Evolutionary conservation across 371 early-diverging fungal species (phyloP), one percentile per base, ranked within the genome.

Genomic region (Globomyces sp.): DNA sequence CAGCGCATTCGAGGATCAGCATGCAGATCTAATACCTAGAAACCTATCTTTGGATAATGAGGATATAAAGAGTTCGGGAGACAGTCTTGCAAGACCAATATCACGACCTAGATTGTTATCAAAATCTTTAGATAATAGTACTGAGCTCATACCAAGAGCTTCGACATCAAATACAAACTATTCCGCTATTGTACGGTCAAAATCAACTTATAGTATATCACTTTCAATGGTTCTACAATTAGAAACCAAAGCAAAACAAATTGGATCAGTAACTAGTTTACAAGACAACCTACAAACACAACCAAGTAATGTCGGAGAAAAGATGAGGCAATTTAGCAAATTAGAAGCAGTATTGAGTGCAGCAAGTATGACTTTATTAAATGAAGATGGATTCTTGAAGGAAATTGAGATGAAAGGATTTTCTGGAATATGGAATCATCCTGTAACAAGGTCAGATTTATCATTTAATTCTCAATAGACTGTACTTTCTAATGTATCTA

Each of bases 401-500:
- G 69, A 75, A 2, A 71, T 77, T n/a, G 72, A 68, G 37, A 42
- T 47, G 3, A 43, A 65, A 4, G 74, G 72, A 2, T 77, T 77
- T 63, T 48, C 71, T 1, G 74, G 75, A 1, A 44, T 77, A 4
- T 77, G 77, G 77, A 75, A 73, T 63, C 77, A 77, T 68, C 67
- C 72, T 2, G 66, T 76, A 11, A 67, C 77, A 13, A 13, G 76
- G 76, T 75, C 48, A 9, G 57, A 24, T 24, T 24, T 24, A 24
- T 24, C 24, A 24, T 9, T 6, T 55, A n/a, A 24, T 37, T 61
- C 47, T 43, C 13, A 44, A 10, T 57, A 76, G 79, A 55, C 57
- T 67, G 36, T 79, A 79, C 58, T 77, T 77, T 59, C 57, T 79
- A 13, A 77, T 79, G 79, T 79, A 66, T 59, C 51, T 79, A 37